Conservation (phyloP, 139 green algal genomes). For the Micractinium conductrix region DNA sequence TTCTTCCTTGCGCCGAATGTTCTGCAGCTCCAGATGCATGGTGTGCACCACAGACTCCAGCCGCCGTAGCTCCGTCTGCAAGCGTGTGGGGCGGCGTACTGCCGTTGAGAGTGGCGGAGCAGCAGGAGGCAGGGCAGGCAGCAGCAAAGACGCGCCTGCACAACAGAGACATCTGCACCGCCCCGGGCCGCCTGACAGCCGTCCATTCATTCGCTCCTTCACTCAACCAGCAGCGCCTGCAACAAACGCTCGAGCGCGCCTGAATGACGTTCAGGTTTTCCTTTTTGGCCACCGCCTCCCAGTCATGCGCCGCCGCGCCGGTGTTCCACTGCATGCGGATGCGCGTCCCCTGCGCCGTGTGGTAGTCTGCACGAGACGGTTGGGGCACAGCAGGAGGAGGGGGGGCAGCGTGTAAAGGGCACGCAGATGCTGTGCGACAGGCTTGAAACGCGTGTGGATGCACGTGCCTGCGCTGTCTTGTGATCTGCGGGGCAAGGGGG, state of each 20-base stretch:
- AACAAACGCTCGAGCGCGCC: no score
- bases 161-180: no score
- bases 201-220: no score
- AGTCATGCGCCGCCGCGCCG: conserved; percentile 85
- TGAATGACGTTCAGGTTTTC: conserved; percentile 90
- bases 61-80: conserved; percentile 71
- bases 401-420: not conserved
- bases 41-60: conserved; percentile 74
- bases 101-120: no score
- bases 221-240: no score
- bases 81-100: no score
- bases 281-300: conserved; percentile 93
- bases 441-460: no score
- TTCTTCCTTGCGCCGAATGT: conserved; percentile 78
- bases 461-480: no score
- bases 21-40: conserved; percentile 85
- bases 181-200: no score
- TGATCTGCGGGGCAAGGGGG: no score
- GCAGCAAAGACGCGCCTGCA: not conserved
- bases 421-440: no score
- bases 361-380: conserved; percentile 57
- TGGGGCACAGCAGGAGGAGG: not conserved
- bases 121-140: not conserved
- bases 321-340: conserved; percentile 89
- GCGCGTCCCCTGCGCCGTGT: conserved; percentile 64